Base-by-base conservation (phyloP, 768 basidiomycete species). In the Hypholoma sublateritium region DNA sequence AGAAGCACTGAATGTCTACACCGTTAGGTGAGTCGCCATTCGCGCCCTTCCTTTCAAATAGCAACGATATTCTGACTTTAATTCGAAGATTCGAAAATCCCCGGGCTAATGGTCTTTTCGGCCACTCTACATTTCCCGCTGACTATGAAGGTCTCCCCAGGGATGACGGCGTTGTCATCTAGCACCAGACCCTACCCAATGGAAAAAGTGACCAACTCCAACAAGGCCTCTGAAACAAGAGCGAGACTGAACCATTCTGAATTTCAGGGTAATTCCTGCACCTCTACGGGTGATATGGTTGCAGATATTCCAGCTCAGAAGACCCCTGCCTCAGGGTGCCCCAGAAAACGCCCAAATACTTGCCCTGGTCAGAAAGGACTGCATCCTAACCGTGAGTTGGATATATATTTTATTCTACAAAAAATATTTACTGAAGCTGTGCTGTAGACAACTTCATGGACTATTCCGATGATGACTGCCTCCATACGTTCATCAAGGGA, bases 41-140 rank as follows among this genome's bases (percentile, higher is more conserved):
- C 8, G 8, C 35, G 14, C 21, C 44, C 3, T 13, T 46, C 21
- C 8, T 5, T 48, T 16, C 25, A n/a, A 14, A 4, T 48, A 12
- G 12, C 5, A n/a, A n/a, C n/a, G n/a, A n/a, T 16, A 4, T 25
- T 16, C 7, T 16, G 12, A 45, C 5, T 7, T 21, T 7, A 19
- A 22, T 44, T 53, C 44, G 32, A n/a, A 71, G 69, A 17, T 72
- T 76, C 65, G 59, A 57, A 41, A 64, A 64, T 32, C 70, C 69
- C 16, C 32, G 61, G 24, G 72, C 63, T 14, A 50, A 51, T 5
- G 74, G 75, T 14, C 67, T 78, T 1, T 70, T 81, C 16, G 73
- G 79, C 3, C 80, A 81, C 62, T 66, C 75, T 14, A 77, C 77
- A 13, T 78, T 78, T 70, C 79, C 78, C 9, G 65, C 55, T 7